Evolutionary conservation across 2,329 filamentous ascomycete species (phyloP).

Genomic region (Plectosphaerella sp.): DNA sequence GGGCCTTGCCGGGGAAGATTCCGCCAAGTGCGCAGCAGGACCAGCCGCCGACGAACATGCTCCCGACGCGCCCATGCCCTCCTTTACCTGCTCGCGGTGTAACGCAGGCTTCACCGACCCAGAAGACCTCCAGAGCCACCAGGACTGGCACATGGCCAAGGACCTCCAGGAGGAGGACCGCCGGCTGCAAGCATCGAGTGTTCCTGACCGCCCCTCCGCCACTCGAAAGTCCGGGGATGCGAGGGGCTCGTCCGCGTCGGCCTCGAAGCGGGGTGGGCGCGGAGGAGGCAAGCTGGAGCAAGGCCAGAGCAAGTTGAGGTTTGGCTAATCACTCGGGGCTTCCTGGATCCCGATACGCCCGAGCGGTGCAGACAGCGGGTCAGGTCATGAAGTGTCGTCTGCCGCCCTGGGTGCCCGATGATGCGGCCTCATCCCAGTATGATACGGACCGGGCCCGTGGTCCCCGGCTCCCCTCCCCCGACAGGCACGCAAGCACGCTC

Average conservation of each 20-base stretch:
- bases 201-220: conserved; percentile 28
- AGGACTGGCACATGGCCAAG: conserved; percentile 93
- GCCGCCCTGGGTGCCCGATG: background rate
- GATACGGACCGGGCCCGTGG: background rate
- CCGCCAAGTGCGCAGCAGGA: conserved; percentile 8
- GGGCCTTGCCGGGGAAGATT: background rate
- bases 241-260: conserved; percentile 25
- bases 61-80: conserved; percentile 5
- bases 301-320: conserved; percentile 57
- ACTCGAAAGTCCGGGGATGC: conserved; percentile 22
- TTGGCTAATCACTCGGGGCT: conserved; percentile 38
- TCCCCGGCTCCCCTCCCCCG: no score
- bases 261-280: conserved; percentile 30
- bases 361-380: background rate
- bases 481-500: no score
- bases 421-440: background rate
- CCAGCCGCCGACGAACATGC: conserved; percentile 1
- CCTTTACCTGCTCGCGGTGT: conserved; percentile 60
- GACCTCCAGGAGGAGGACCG: conserved; percentile 67
- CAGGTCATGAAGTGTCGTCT: background rate
- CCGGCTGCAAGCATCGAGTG: conserved; percentile 27
- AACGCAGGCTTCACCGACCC: conserved; percentile 51
- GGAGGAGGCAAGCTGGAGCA: conserved; percentile 40
- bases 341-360: background rate
- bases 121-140: conserved; percentile 67